Evolutionary conservation across 441 rosid genomes (phyloP).

Genomic region (Populus trichocarpa): DNA sequence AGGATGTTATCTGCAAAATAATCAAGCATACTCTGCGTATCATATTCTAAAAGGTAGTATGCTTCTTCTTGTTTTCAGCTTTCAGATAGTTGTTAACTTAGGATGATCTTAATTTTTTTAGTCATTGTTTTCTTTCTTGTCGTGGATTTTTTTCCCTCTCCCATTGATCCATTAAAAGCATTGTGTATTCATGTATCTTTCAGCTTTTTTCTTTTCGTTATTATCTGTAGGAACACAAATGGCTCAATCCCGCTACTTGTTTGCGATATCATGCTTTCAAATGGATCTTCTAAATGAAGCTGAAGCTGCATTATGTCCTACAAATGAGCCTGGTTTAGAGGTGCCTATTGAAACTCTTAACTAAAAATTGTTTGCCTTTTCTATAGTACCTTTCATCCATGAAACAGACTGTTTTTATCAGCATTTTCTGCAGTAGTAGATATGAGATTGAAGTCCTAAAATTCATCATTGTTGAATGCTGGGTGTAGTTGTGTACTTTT

Average conservation of each 20-base stretch:
- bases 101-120: neutral
- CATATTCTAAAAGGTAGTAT: conserved; percentile 76
- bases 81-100: conserved; percentile 5
- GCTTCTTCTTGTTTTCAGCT: conserved; percentile 4
- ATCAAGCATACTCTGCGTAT: conserved; percentile 89
- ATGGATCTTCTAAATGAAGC: conserved; percentile 98
- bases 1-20: conserved; percentile 81
- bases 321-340: conserved; percentile 81
- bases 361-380: neutral
- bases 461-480: neutral
- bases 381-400: neutral
- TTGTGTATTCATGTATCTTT: conserved; percentile 29
- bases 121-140: neutral
- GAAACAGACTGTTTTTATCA: neutral
- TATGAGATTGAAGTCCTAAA: neutral
- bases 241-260: conserved; percentile 97
- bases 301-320: conserved; percentile 76
- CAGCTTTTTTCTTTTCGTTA: conserved; percentile 21
- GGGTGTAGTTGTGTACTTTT: neutral
- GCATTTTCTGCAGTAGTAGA: neutral
- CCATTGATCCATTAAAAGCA: conserved; percentile 5
- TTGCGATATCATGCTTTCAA: conserved; percentile 91
- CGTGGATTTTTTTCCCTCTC: neutral
- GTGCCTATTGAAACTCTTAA: conserved; percentile 30
- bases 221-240: conserved; percentile 72